Evolutionary conservation across 2,329 filamentous ascomycete species (phyloP), one percentile per base, ranked within the genome.

Genomic region (Daldinia eschscholtzii): DNA sequence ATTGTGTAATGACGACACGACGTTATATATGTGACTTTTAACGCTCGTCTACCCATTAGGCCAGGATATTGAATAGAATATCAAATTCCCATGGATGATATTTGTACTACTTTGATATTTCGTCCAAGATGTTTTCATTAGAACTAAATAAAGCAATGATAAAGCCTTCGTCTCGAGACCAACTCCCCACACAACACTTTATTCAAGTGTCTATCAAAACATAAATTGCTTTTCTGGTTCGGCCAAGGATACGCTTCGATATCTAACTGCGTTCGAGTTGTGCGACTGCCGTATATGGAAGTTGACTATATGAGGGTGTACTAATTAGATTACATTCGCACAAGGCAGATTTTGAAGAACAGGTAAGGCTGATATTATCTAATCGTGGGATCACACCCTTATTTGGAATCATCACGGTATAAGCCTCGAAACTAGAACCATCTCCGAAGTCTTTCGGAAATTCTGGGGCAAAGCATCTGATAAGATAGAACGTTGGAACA

Each of bases 271-370:
- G 10, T 39, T 4, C 13, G 13, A 10, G 35, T 39, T 4, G 9
- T 52, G 46, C 6, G 26, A 18, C 26, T 33, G 26, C 46, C 28
- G 6, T 9, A 52, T 1, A 33, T 18, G 6, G 26, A 50, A 30
- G 18, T 4, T 15, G 7, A n/a, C 7, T 26, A 33, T 18, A 52
- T 18, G 9, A 4, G 15, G 46, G 26, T n/a, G 15, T 6, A 52
- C 46, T 52, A 52, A 18, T 52, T 33, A 30, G 46, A 33, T 52
- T 52, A 33, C 15, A 30, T 30, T 18, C 46, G n/a, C 26, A 52
- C 28, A 52, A 52, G 46, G 46, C 46, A 52, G 46, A 52, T 15
- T 48, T 28, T 5, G 15, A 52, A 33, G 26, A 9, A 33, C 6
- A n/a, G 15, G 26, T 33, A 52, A 52, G 26, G 46, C 46, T 52